phyloP scores from a whole-genome alignment of 257 asterid genomes.

The Fraxinus pennsylvanica region DNA sequence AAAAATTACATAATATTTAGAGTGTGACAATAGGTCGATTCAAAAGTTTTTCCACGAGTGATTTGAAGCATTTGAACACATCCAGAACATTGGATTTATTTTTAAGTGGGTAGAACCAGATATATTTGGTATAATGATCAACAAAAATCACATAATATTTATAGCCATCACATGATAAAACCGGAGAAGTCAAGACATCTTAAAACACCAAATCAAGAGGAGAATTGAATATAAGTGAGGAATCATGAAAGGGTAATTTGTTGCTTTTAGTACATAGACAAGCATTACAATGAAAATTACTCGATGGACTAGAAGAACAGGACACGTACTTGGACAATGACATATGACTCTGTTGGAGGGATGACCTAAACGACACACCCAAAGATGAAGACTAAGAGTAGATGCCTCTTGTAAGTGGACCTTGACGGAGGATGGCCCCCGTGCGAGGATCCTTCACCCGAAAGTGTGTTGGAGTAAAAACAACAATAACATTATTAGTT shows the following conservation, averaged over 20 bases:
- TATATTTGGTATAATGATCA: too few relatives aligned
- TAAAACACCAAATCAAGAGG: conserved; percentile 3
- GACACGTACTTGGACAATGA: neutral
- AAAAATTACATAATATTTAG: too few relatives aligned
- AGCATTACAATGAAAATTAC: neutral
- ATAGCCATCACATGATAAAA: neutral
- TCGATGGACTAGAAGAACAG: neutral
- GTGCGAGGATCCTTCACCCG: conserved; percentile 18
- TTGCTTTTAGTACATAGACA: conserved; percentile 6
- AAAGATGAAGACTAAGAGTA: too few relatives aligned
- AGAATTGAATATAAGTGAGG: neutral
- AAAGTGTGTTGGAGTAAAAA: neutral
- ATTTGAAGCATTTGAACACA: neutral
- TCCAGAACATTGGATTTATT: neutral
- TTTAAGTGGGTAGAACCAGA: neutral
- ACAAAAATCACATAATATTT: conserved; percentile 8
- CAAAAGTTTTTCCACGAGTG: too few relatives aligned
- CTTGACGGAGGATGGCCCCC: neutral
- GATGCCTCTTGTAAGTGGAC: neutral
- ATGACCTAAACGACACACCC: too few relatives aligned
- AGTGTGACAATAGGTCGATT: too few relatives aligned
- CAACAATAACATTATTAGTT: too few relatives aligned
- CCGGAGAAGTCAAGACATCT: conserved; percentile 1
- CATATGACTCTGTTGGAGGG: neutral
- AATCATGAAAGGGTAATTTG: neutral